Evolutionary conservation across 192 early-diverging fungal genomes (phyloP), one percentile per base, ranked within the genome.

Genomic region (Backusella luteola): DNA sequence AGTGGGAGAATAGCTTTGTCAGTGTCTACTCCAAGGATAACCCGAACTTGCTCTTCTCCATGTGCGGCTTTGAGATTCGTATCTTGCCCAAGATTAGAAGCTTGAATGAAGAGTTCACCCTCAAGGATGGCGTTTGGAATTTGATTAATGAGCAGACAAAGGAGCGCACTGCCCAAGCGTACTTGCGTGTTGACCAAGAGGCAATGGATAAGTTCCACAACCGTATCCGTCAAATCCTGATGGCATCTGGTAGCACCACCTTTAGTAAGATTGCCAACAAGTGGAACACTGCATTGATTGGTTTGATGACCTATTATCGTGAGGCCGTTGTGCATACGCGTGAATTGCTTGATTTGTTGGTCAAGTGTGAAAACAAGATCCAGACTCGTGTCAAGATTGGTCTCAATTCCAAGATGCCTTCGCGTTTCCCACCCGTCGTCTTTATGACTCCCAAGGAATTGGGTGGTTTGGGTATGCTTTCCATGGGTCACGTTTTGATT

Each of bases 211-310:
- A 89, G 35, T 99, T 98, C 90, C 91, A 96, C 77, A 98, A 99
- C 85, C 91, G 97, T 67, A 91, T 99, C 39, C 92, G 98, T 66
- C 96, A 97, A 86, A 97, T 99, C 75, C 87, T 99, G 71, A 99
- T 99, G 98, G 92, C 96, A 6, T 95, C 94, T 12, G 98, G 98
- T 46, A 93, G 91, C 71, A 98, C 98, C 1, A 98, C 98, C 2
- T 99, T 99, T 78, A 96, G 94, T 79, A 98, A 98, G 90, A 96
- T 99, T 78, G 92, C 94, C 67, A 99, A 99, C 91, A 99, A 98
- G 85, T 96, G 87, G 84, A 95, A 94, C 80, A 93, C 91, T n/a
- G 84, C 91, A 39, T 84, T 99, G 59, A 97, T 98, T 77, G 96
- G 96, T 2, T 81, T 99, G 77, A 98, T 99, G 96, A 96, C 96